Evolutionary conservation across 345 rosid species (phyloP).

Genomic region (Adansonia digitata): DNA sequence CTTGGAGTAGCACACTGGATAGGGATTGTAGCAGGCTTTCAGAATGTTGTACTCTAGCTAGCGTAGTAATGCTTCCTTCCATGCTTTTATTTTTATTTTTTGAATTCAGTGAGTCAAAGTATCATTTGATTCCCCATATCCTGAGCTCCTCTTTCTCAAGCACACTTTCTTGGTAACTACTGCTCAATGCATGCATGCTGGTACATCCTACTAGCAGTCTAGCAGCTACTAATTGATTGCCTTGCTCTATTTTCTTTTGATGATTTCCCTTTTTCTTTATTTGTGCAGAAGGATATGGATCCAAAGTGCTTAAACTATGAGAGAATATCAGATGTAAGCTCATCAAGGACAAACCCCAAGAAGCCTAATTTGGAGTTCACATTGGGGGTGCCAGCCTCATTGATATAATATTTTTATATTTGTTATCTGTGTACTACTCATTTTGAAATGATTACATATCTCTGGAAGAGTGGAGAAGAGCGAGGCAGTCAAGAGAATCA

Average conservation of each 20-base stretch:
- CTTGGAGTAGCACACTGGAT: slow-evolving; percentile 13
- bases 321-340: slow-evolving; percentile 72
- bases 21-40: slow-evolving; percentile 28
- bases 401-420: slow-evolving; percentile 23
- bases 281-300: slow-evolving; percentile 55
- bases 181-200: neutral
- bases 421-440: slow-evolving; percentile 22
- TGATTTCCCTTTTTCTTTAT: neutral
- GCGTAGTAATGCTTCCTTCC: no score
- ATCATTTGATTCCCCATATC: slow-evolving; percentile 32
- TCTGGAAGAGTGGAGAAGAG: slow-evolving; percentile 13
- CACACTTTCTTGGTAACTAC: slow-evolving; percentile 19
- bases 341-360: slow-evolving; percentile 76
- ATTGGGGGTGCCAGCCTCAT: slow-evolving; percentile 67
- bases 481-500: slow-evolving; percentile 45
- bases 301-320: slow-evolving; percentile 71
- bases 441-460: slow-evolving; percentile 40
- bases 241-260: neutral
- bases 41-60: no score
- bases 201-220: neutral
- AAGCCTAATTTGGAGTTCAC: slow-evolving; percentile 96
- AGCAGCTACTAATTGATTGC: neutral
- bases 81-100: slow-evolving; percentile 27
- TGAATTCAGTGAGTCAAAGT: slow-evolving; percentile 37
- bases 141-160: neutral